Conservation (phyloP, 2,329 filamentous ascomycete genomes). For the Epichloe baconii region DNA sequence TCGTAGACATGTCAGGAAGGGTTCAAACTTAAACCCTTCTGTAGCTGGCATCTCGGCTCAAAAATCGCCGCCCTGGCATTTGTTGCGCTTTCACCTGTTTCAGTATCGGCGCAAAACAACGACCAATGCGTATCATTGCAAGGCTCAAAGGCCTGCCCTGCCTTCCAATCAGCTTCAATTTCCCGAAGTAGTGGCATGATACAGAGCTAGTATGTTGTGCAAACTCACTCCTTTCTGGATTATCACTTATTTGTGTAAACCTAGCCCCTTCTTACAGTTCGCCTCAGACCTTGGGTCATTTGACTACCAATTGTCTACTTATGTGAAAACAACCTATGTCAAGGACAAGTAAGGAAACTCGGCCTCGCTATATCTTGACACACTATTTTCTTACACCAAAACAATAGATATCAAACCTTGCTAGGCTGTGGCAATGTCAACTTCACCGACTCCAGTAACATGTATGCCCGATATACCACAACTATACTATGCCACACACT, state of each 20-base stretch:
- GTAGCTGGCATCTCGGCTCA: background rate
- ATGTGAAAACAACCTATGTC: conserved; percentile 64
- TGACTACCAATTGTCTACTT: conserved; percentile 59
- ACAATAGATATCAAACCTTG: conserved; percentile 58
- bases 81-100: conserved; percentile 14
- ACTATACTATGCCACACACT: conserved; percentile 89
- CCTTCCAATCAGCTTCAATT: conserved; percentile 60
- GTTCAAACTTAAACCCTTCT: background rate
- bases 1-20: background rate
- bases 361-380: background rate
- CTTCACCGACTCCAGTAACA: conserved; percentile 61
- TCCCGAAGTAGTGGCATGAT: conserved; percentile 47
- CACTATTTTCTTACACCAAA: background rate
- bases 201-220: conserved; percentile 47
- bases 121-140: conserved; percentile 50
- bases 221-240: background rate
- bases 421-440: conserved; percentile 73
- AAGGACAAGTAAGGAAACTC: conserved; percentile 50
- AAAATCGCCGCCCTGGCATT: conserved; percentile 11
- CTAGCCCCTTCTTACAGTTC: conserved; percentile 64
- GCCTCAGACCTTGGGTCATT: conserved; percentile 69
- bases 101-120: conserved; percentile 23
- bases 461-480: conserved; percentile 88
- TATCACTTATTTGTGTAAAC: conserved; percentile 21
- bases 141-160: conserved; percentile 57